Evolutionary conservation across 2,329 filamentous ascomycete genomes (phyloP).

Genomic region (Trichophyton verrucosum): DNA sequence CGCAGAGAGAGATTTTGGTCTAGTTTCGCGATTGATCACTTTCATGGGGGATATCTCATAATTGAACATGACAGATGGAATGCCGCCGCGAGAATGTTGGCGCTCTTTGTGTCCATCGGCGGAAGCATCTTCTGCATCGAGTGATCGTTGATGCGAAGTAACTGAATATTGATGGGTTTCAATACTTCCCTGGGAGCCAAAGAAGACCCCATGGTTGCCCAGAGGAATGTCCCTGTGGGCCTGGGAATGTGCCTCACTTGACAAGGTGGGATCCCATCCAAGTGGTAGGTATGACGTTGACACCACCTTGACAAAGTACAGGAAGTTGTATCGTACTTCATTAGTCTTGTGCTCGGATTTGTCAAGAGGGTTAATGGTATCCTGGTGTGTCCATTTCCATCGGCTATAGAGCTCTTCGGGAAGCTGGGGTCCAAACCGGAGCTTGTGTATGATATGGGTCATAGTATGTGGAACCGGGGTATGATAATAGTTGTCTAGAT

Average conservation of each 20-base stretch:
- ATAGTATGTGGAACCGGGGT: constrained; percentile 67
- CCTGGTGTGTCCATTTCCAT: constrained; percentile 73
- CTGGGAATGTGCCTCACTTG: constrained; percentile 25
- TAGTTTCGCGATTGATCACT: constrained; percentile 89
- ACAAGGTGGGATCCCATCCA: constrained; percentile 60
- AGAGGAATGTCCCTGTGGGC: constrained; percentile 48
- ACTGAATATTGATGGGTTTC: constrained; percentile 98
- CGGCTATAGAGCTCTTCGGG: constrained; percentile 53
- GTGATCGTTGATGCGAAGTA: constrained; percentile 84
- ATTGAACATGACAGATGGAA: constrained; percentile 96
- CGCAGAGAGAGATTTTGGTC: constrained; percentile 75
- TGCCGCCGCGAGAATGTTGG: constrained; percentile 76
- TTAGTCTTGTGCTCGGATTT: constrained; percentile 60
- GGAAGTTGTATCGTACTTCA: constrained; percentile 84
- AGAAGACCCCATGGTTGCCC: constrained; percentile 56
- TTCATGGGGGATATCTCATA: constrained; percentile 99
- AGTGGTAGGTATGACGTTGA: constrained; percentile 89
- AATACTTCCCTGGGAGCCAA: constrained; percentile 60
- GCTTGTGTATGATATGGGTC: constrained; percentile 72
- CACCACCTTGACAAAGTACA: constrained; percentile 99
- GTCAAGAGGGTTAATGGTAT: constrained; percentile 77
- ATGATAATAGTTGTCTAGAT: constrained; percentile 89
- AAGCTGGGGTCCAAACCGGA: constrained; percentile 86
- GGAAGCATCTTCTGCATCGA: constrained; percentile 70
- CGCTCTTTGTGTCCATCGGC: constrained; percentile 86